Conservation (phyloP, 2,329 filamentous ascomycete genomes). For the Aaosphaeria arxii region DNA sequence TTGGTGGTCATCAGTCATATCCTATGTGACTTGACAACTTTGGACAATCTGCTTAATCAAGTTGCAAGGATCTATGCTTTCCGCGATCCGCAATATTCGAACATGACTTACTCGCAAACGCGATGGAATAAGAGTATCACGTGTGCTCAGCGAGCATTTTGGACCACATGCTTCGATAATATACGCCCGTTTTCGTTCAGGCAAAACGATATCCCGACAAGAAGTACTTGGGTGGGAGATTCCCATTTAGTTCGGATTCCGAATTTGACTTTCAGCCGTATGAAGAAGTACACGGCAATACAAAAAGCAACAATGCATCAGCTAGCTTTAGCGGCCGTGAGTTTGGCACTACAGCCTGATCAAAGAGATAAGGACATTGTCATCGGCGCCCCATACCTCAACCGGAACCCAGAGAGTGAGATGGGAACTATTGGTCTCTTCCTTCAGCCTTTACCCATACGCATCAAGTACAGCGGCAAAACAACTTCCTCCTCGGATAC, state of each 20-base stretch:
- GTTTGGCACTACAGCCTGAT: constrained; percentile 10
- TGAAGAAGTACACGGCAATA: not conserved
- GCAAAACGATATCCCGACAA: no score
- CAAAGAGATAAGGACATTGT: constrained; percentile 14
- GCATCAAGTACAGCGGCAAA: constrained; percentile 6
- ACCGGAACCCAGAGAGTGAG: constrained; percentile 18
- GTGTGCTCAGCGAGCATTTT: no score
- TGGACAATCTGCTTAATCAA: no score
- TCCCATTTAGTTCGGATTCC: constrained; percentile 12
- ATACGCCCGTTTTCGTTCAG: no score
- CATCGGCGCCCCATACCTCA: constrained; percentile 25
- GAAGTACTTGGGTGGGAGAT: constrained; percentile 9
- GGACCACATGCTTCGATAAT: no score
- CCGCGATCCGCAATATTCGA: no score
- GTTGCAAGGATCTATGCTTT: no score
- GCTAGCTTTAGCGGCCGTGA: constrained; percentile 16
- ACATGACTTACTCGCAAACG: no score
- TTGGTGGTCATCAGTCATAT: no score
- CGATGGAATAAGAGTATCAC: no score
- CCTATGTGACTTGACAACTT: no score
- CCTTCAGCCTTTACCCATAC: constrained; percentile 27
- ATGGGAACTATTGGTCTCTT: constrained; percentile 23
- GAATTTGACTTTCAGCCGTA: constrained; percentile 2
- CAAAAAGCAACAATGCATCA: constrained; percentile 12
- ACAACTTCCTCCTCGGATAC: not conserved